Evolutionary conservation across 2,329 filamentous ascomycete species (phyloP).

Genomic region (Ophidiomyces ophidiicola): DNA sequence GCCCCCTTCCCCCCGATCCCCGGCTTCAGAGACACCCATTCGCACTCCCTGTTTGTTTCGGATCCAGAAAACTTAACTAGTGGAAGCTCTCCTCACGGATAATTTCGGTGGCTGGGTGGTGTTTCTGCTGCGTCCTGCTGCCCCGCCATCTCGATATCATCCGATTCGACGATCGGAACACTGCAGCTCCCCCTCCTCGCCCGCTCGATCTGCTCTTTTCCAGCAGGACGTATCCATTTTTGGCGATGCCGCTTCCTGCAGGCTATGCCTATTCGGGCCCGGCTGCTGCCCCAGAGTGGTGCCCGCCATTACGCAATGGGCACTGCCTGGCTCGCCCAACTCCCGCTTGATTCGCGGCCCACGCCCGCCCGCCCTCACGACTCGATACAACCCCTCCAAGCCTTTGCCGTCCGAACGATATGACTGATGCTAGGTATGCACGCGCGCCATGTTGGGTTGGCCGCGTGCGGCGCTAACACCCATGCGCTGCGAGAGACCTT

Average conservation of each 20-base stretch:
- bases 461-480: too few relatives aligned
- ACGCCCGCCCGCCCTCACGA: too few relatives aligned
- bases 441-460: too few relatives aligned
- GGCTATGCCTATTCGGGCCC: conserved; percentile 1
- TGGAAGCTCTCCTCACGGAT: background rate
- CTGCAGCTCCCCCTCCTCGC: background rate
- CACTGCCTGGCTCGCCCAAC: too few relatives aligned
- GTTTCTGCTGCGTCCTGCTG: background rate
- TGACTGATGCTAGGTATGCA: too few relatives aligned
- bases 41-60: conserved; percentile 6
- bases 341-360: too few relatives aligned
- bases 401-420: too few relatives aligned
- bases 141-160: conserved; percentile 4
- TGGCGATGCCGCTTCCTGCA: background rate
- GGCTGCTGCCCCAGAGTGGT: too few relatives aligned
- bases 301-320: background rate
- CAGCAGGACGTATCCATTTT: background rate
- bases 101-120: conserved; percentile 2
- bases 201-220: background rate
- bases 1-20: background rate
- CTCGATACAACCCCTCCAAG: too few relatives aligned
- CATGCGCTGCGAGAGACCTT: too few relatives aligned
- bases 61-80: background rate
- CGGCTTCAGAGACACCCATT: too few relatives aligned
- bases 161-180: background rate